A percentile compares a stretch with the other conserved stretches of the same genome.
These are phyloP conservation scores for Pleurotus pulmonarius DNA, from an alignment of 768 basidiomycete species.

Conservation along the genomic window DNA sequence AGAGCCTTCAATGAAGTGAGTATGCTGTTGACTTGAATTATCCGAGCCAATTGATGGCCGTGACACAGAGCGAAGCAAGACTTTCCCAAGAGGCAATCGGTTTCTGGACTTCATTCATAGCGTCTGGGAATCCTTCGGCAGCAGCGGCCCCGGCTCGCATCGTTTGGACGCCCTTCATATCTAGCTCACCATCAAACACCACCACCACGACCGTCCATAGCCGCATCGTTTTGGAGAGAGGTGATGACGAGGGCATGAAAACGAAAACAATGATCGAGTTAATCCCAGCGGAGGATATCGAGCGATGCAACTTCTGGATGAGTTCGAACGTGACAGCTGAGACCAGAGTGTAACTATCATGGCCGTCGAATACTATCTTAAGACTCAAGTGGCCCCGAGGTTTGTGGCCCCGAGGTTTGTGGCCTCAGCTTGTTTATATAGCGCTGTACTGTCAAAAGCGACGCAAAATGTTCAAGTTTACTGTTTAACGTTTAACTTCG, in stretches of 20 bases:
- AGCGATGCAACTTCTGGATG: constrained; percentile 40
- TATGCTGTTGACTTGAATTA: neutral
- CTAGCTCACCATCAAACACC: neutral
- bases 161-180: constrained; percentile 20
- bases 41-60: neutral
- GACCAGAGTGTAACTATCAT: neutral
- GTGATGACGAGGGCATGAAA: constrained; percentile 11
- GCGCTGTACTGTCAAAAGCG: too few relatives aligned
- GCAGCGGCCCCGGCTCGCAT: constrained; percentile 19
- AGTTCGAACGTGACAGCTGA: constrained; percentile 27
- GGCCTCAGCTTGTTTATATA: too few relatives aligned
- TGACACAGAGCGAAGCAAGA: constrained; percentile 28
- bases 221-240: constrained; percentile 23
- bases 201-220: constrained; percentile 10
- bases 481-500: too few relatives aligned
- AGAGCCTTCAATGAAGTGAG: constrained; percentile 32
- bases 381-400: too few relatives aligned
- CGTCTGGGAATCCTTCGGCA: constrained; percentile 23
- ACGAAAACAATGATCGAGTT: constrained; percentile 26
- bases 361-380: too few relatives aligned
- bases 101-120: constrained; percentile 42
- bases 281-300: constrained; percentile 24
- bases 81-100: constrained; percentile 36
- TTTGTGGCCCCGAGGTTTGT: too few relatives aligned
- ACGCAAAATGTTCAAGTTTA: too few relatives aligned